phyloP scores from a whole-genome alignment of 805 yeast species.

The Candida sonorensis region DNA sequence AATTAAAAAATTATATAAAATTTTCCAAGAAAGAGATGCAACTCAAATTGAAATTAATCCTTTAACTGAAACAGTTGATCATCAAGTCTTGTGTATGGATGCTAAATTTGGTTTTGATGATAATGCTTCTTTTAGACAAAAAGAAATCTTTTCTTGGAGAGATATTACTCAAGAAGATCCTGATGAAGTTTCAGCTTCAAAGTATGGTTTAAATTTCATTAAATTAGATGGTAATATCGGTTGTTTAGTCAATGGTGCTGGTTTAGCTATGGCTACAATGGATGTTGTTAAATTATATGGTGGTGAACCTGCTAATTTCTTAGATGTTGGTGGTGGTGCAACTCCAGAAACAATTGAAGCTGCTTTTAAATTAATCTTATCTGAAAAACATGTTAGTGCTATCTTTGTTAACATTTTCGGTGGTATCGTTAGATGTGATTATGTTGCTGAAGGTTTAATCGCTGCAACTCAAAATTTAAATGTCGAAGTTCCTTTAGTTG shows the following conservation, averaged over 20 bases:
- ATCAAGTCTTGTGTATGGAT: slow-evolving; percentile 94
- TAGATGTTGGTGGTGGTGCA: slow-evolving; percentile 99
- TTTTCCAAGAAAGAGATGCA: slow-evolving; percentile 87
- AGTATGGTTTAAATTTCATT: slow-evolving; percentile 89
- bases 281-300: slow-evolving; percentile 97
- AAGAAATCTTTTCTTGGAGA: slow-evolving; percentile 94
- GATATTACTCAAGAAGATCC: slow-evolving; percentile 97
- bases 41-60: slow-evolving; percentile 99
- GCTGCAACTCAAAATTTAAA: slow-evolving; percentile 90
- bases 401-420: slow-evolving; percentile 98
- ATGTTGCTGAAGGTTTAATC: slow-evolving; percentile 95
- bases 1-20: slow-evolving; percentile 79
- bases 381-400: slow-evolving; percentile 85
- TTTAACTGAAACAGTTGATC: slow-evolving; percentile 84
- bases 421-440: slow-evolving; percentile 99
- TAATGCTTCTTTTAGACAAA: slow-evolving; percentile 90
- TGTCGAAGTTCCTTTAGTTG: slow-evolving; percentile 90
- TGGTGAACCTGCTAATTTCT: slow-evolving; percentile 98
- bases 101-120: slow-evolving; percentile 98
- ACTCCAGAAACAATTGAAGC: slow-evolving; percentile 96
- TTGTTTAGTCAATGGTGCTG: slow-evolving; percentile 99
- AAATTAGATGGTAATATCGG: slow-evolving; percentile 98
- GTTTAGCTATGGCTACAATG: slow-evolving; percentile 99
- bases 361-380: slow-evolving; percentile 89
- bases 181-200: slow-evolving; percentile 88